Evolutionary conservation across 2,329 filamentous ascomycete species (phyloP).

Genomic region (Neoscytalidium dimidiatum): DNA sequence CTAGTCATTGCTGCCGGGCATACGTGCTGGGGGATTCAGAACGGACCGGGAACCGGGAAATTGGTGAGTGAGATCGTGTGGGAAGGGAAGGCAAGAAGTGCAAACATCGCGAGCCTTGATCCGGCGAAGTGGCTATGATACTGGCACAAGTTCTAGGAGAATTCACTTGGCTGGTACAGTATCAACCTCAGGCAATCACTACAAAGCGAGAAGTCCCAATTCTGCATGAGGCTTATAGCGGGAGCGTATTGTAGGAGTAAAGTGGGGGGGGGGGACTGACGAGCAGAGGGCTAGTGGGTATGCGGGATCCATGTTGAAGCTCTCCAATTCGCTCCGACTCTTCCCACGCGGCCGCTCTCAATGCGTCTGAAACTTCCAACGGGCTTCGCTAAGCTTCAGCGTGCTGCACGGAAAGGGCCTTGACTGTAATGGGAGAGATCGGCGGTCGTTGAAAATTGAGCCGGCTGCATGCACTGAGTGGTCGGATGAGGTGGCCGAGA

Average conservation of each 20-base stretch:
- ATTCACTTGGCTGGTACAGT: not conserved
- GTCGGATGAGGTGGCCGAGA: not conserved
- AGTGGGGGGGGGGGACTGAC: not conserved
- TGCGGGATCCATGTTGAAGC: not conserved
- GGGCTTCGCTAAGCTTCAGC: not conserved
- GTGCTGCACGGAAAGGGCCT: not conserved
- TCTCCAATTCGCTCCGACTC: not conserved
- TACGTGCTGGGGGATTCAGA: slow-evolving; percentile 98
- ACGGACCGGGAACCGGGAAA: slow-evolving; percentile 75
- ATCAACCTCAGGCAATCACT: not conserved
- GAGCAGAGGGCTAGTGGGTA: not conserved
- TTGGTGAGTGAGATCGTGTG: slow-evolving; percentile 49
- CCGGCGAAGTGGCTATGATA: slow-evolving; percentile 34
- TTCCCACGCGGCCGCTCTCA: not conserved
- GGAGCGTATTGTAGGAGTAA: no score
- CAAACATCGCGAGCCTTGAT: slow-evolving; percentile 43
- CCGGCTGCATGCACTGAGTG: no score
- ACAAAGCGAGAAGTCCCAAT: not conserved
- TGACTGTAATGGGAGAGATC: not conserved
- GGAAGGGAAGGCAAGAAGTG: slow-evolving; percentile 46
- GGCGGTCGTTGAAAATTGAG: not conserved
- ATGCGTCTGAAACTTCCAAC: not conserved
- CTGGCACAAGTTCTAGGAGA: no score
- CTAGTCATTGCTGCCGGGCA: slow-evolving; percentile 85
- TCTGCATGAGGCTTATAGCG: no score